Percentiles rank a stretch among this genome's conserved stretches.
Conservation (phyloP, 257 asterid species). For the Solanum okadae region DNA sequence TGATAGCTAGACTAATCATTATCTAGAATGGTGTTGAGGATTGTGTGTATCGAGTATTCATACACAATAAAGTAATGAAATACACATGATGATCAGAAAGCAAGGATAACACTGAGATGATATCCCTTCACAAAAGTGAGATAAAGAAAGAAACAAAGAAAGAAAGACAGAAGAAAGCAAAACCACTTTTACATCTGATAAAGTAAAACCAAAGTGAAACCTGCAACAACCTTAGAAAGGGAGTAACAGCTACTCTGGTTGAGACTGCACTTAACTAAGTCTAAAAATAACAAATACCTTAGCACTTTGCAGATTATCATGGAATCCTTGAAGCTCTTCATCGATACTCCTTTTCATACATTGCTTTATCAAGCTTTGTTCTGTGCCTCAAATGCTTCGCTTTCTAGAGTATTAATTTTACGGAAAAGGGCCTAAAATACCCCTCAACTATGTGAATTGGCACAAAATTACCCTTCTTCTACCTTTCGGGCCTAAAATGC, state of each 20-base stretch:
- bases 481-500: no score
- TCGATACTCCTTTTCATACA: constrained; percentile 50
- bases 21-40: not conserved
- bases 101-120: not conserved
- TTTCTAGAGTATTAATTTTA: constrained; percentile 47
- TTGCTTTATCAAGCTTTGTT: constrained; percentile 29
- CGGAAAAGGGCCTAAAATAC: not conserved
- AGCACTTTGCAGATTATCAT: constrained; percentile 11
- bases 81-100: not conserved
- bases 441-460: no score
- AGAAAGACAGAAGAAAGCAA: not conserved
- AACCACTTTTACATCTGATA: not conserved
- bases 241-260: not conserved
- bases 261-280: not conserved
- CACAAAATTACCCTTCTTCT: no score
- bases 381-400: constrained; percentile 35
- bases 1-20: not conserved
- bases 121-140: not conserved
- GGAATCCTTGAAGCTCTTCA: constrained; percentile 34
- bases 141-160: not conserved
- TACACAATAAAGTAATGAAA: not conserved
- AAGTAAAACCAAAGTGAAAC: not conserved
- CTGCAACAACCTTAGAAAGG: not conserved
- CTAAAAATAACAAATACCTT: constrained; percentile 36
- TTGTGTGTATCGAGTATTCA: not conserved